phyloP scores from a whole-genome alignment of 2,329 filamentous ascomycete genomes.

The Dactylellina sp. region DNA sequence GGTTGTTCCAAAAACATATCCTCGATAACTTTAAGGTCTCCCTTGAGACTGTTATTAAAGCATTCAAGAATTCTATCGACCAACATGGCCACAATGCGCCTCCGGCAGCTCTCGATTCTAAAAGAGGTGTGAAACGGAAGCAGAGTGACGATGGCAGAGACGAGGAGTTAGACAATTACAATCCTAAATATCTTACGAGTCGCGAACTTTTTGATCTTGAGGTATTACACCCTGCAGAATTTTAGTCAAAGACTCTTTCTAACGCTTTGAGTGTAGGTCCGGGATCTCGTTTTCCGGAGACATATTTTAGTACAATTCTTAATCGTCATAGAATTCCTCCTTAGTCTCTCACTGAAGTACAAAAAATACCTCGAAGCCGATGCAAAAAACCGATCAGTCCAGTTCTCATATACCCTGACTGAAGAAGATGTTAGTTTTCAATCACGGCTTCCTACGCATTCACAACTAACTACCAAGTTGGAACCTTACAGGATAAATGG shows the following conservation, averaged over 20 bases:
- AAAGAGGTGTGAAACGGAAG: constrained; percentile 35
- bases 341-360: constrained; percentile 85
- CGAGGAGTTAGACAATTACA: constrained; percentile 80
- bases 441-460: neutral
- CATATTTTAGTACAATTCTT: constrained; percentile 95
- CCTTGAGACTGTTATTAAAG: constrained; percentile 65
- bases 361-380: constrained; percentile 79
- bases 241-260: neutral
- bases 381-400: constrained; percentile 82
- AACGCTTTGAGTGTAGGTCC: constrained; percentile 71
- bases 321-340: constrained; percentile 92
- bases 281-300: constrained; percentile 91
- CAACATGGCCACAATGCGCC: constrained; percentile 41
- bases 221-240: constrained; percentile 66
- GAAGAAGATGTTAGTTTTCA: constrained; percentile 77
- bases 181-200: constrained; percentile 98
- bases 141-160: constrained; percentile 64
- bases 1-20: constrained; percentile 77
- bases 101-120: constrained; percentile 16
- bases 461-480: neutral
- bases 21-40: constrained; percentile 75
- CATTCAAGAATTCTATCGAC: constrained; percentile 47
- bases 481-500: constrained; percentile 78
- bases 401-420: constrained; percentile 78
- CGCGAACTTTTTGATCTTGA: constrained; percentile 95